phyloP scores from a whole-genome alignment of 805 yeast genomes.

The Metschnikowia peoriensis region DNA sequence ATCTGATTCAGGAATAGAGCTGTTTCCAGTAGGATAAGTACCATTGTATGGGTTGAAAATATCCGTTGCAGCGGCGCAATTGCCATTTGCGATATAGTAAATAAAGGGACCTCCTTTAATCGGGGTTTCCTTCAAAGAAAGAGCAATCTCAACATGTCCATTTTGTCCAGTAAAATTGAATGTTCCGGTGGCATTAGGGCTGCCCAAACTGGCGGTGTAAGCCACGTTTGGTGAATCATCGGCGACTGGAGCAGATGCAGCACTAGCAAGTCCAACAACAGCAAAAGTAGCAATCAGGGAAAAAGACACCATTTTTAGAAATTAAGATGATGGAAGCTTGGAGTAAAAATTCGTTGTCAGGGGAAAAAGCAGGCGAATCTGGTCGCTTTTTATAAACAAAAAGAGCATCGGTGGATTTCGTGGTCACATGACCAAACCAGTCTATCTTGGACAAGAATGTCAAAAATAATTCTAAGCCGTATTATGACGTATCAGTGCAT shows the following conservation, averaged over 20 bases:
- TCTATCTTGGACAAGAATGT: no score
- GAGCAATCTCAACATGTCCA: slow-evolving; percentile 59
- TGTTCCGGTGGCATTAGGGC: background rate
- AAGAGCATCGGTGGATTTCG: no score
- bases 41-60: slow-evolving; percentile 67
- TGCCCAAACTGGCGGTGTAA: background rate
- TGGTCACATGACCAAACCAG: no score
- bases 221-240: background rate
- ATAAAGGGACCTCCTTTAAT: slow-evolving; percentile 61
- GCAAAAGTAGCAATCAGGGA: slow-evolving; percentile 28
- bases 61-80: slow-evolving; percentile 51
- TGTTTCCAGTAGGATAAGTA: slow-evolving; percentile 49
- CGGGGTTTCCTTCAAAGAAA: slow-evolving; percentile 69
- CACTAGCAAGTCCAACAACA: background rate
- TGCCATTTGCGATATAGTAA: slow-evolving; percentile 55
- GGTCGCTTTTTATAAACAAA: no score
- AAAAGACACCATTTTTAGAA: background rate
- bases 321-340: slow-evolving; percentile 24
- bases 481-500: no score
- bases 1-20: slow-evolving; percentile 44
- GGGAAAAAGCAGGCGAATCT: no score
- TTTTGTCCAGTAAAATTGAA: slow-evolving; percentile 35
- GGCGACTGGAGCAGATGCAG: background rate
- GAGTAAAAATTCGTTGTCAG: no score
- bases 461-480: no score